Percentiles rank a stretch among this genome's conserved stretches.
These are phyloP conservation scores for Vigna angularis DNA, from an alignment of 306 rosid genomes.

Conservation along the genomic window DNA sequence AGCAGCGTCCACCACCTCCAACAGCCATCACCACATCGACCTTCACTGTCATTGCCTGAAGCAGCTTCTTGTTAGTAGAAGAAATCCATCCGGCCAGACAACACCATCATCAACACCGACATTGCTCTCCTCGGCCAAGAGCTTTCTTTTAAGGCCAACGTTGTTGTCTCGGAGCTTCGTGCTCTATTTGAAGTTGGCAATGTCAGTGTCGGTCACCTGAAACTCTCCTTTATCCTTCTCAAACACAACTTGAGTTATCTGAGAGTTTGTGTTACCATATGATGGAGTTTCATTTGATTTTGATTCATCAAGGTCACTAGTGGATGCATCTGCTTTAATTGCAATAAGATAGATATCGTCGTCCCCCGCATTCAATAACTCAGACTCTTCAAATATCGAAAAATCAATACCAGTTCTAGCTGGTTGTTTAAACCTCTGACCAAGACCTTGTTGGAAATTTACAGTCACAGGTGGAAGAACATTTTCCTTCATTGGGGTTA, in stretches of 20 bases:
- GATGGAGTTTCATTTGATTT: too few species aligned
- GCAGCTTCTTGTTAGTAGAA: conserved; percentile 58
- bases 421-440: conserved; percentile 90
- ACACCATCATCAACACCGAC: neutral
- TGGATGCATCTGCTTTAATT: conserved; percentile 78
- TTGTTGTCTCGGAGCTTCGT: neutral
- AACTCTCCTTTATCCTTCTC: too few species aligned
- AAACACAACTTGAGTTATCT: too few species aligned
- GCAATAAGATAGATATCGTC: conserved; percentile 76
- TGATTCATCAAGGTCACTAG: too few species aligned
- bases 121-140: conserved; percentile 21
- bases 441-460: conserved; percentile 82
- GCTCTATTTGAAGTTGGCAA: conserved; percentile 44
- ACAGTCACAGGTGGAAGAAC: conserved; percentile 68
- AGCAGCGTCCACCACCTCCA: conserved; percentile 78
- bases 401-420: conserved; percentile 78
- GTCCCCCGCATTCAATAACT: conserved; percentile 65
- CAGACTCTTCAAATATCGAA: conserved; percentile 74
- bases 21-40: conserved; percentile 71
- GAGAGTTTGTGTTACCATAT: too few species aligned
- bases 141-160: conserved; percentile 32
- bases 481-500: conserved; percentile 69
- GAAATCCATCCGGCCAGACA: conserved; percentile 92
- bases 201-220: conserved; percentile 65
- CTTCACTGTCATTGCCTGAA: conserved; percentile 59